Percentiles rank a stretch among this genome's conserved stretches.
These are phyloP conservation scores for Xanthoconium separans DNA, from an alignment of 1,284 basidiomycete species.

Conservation along the genomic window DNA sequence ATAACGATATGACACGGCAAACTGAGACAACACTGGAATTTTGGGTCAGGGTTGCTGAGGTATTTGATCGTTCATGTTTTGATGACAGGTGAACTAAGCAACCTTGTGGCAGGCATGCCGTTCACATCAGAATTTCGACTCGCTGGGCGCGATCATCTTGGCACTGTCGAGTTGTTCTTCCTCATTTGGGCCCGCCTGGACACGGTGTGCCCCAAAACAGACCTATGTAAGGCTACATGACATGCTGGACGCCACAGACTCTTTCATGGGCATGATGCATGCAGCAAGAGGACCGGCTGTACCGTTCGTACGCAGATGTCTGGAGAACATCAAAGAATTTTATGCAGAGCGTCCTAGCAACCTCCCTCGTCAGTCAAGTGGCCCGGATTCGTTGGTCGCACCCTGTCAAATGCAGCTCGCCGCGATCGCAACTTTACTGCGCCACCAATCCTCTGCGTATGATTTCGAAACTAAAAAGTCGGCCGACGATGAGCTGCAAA, in stretches of 20 bases:
- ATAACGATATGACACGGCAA: constrained; percentile 50
- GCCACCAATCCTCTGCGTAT: constrained; percentile 56
- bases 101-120: constrained; percentile 56
- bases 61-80: constrained; percentile 26
- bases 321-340: constrained; percentile 59
- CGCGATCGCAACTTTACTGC: constrained; percentile 54
- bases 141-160: constrained; percentile 64
- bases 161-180: constrained; percentile 53
- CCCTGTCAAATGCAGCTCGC: constrained; percentile 54
- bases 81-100: constrained; percentile 15
- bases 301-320: constrained; percentile 63
- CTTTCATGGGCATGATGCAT: constrained; percentile 51
- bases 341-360: constrained; percentile 44
- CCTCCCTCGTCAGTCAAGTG: constrained; percentile 34
- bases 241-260: constrained; percentile 56
- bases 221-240: constrained; percentile 51
- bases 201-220: constrained; percentile 52
- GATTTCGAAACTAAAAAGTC: constrained; percentile 45
- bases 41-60: constrained; percentile 78
- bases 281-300: constrained; percentile 60
- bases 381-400: constrained; percentile 43
- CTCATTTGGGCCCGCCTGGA: constrained; percentile 65
- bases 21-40: constrained; percentile 63
- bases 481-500: constrained; percentile 38
- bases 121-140: constrained; percentile 61